Conservation (phyloP, 2,329 filamentous ascomycete species). For the Sclerotiophoma versabilis region DNA sequence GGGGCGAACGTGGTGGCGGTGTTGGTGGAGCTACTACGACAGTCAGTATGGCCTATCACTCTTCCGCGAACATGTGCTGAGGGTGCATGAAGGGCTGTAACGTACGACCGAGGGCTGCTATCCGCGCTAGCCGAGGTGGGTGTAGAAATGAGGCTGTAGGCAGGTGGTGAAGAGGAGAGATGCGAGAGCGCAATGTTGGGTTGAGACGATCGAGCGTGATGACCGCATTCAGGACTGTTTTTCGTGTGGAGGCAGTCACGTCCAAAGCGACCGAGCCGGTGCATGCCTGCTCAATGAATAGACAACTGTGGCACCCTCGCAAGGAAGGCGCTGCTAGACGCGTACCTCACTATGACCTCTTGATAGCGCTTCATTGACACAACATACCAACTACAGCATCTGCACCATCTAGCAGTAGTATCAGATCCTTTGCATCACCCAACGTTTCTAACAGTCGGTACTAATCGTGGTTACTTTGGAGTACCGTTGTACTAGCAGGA, state of each 20-base stretch:
- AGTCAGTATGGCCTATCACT: background rate
- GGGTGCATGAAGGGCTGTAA: too few species aligned
- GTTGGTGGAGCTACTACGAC: background rate
- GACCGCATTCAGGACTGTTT: background rate
- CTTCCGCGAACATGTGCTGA: too few species aligned
- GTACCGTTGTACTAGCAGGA: too few species aligned
- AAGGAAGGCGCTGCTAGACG: background rate
- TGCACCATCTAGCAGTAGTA: too few species aligned
- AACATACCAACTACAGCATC: too few species aligned
- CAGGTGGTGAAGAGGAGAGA: background rate
- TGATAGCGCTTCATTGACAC: too few species aligned
- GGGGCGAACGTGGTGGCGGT: constrained; percentile 23
- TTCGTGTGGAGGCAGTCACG: background rate
- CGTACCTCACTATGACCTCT: too few species aligned
- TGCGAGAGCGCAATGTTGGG: background rate
- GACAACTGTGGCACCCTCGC: background rate
- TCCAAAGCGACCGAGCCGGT: too few species aligned
- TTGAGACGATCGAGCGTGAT: background rate
- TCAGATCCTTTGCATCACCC: too few species aligned
- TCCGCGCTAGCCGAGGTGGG: background rate
- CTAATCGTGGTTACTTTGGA: too few species aligned
- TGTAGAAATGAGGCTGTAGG: constrained; percentile 6
- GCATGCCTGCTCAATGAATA: too few species aligned
- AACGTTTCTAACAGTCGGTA: too few species aligned
- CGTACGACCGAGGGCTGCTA: background rate